Percentiles rank a stretch among this genome's conserved stretches.
Conservation (phyloP, 2,329 filamentous ascomycete species). For the Colletotrichum sp. region DNA sequence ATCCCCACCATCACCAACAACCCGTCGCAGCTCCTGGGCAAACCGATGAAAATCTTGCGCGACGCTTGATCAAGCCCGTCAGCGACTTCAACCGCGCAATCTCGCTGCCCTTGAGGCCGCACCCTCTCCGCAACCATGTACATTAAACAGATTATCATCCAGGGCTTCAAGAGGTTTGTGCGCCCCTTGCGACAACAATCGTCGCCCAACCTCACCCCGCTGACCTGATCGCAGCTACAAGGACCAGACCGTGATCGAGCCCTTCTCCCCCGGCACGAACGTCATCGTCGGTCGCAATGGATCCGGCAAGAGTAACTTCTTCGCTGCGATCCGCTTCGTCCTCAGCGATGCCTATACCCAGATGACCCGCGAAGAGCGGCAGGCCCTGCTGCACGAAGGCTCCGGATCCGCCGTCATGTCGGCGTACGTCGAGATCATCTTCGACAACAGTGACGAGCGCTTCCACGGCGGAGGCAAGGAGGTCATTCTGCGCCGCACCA, state of each 20-base stretch:
- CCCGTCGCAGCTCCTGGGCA: background rate
- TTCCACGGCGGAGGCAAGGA: slow-evolving; percentile 94
- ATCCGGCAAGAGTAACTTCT: slow-evolving; percentile 99
- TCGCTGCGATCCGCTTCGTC: slow-evolving; percentile 97
- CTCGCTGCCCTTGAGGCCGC: slow-evolving; percentile 19
- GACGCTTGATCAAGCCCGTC: background rate
- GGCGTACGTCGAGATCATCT: slow-evolving; percentile 99
- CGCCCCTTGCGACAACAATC: slow-evolving; percentile 22
- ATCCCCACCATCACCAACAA: slow-evolving; percentile 19
- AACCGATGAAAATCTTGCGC: slow-evolving; percentile 18
- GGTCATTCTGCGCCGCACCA: slow-evolving; percentile 88
- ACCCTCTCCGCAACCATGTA: slow-evolving; percentile 68
- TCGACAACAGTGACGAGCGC: slow-evolving; percentile 95
- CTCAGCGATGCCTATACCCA: slow-evolving; percentile 97
- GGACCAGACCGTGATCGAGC: slow-evolving; percentile 98
- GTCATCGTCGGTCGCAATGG: slow-evolving; percentile 99
- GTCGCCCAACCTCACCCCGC: slow-evolving; percentile 25
- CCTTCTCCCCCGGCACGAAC: slow-evolving; percentile 96
- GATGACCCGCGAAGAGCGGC: slow-evolving; percentile 94
- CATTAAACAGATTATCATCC: slow-evolving; percentile 99
- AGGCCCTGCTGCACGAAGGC: slow-evolving; percentile 95
- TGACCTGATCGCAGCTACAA: slow-evolving; percentile 75
- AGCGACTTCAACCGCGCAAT: slow-evolving; percentile 12
- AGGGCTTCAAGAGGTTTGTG: slow-evolving; percentile 98
- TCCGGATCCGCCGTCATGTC: slow-evolving; percentile 98